Percentiles rank a stretch among this genome's conserved stretches.
These are phyloP conservation scores for Chlamydomonas urium DNA, from an alignment of 139 green algal species.

Conservation along the genomic window DNA sequence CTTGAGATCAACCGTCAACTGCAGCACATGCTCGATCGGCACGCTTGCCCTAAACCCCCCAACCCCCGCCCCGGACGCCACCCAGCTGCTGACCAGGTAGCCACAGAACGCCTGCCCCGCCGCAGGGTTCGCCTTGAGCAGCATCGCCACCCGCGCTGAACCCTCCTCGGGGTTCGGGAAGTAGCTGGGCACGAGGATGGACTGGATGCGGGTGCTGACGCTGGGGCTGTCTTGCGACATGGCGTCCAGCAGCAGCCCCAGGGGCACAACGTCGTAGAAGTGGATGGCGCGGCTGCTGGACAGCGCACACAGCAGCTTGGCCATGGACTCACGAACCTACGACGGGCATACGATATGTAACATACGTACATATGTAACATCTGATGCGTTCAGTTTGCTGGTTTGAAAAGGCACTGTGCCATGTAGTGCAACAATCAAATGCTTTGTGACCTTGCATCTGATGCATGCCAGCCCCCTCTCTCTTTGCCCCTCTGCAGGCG, in stretches of 20 bases:
- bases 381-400: too few relatives aligned
- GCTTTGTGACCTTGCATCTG: too few relatives aligned
- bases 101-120: constrained; percentile 60
- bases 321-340: constrained; percentile 53
- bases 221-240: constrained; percentile 35
- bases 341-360: not conserved
- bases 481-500: too few relatives aligned
- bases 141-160: constrained; percentile 43
- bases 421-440: too few relatives aligned
- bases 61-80: not conserved
- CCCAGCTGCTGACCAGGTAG: constrained; percentile 33
- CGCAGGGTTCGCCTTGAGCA: constrained; percentile 57
- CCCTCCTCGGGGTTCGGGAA: constrained; percentile 53
- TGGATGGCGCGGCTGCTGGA: constrained; percentile 39
- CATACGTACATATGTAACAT: constrained; percentile 3
- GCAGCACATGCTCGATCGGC: constrained; percentile 48
- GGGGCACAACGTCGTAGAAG: constrained; percentile 60
- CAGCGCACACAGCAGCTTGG: constrained; percentile 55
- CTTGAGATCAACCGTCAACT: constrained; percentile 32
- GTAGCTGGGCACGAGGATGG: constrained; percentile 64
- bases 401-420: too few relatives aligned
- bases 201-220: constrained; percentile 39
- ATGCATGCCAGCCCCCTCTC: too few relatives aligned
- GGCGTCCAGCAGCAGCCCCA: constrained; percentile 55
- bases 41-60: constrained; percentile 24